Conservation (phyloP, 495 filamentous ascomycete genomes). For the Bombardia bombarda region DNA sequence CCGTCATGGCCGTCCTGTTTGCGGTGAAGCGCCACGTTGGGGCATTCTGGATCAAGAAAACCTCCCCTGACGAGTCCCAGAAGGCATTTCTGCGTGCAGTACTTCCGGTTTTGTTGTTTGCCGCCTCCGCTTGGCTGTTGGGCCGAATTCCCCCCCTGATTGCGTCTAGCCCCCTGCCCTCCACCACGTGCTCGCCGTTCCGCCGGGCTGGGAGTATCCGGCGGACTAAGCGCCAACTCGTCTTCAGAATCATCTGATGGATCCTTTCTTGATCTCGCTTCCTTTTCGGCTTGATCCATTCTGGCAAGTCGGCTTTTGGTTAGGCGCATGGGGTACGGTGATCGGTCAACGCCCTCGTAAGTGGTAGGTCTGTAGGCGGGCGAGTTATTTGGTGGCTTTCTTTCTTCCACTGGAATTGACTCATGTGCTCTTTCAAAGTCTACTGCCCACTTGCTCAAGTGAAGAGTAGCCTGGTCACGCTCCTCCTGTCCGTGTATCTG, state of each 20-base stretch:
- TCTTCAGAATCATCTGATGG: not conserved
- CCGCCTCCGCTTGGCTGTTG: not conserved
- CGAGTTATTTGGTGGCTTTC: not conserved
- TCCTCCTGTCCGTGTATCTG: constrained; percentile 10
- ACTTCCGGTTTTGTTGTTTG: constrained; percentile 6
- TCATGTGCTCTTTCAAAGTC: not conserved
- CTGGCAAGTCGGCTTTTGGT: not conserved
- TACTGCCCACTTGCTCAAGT: constrained; percentile 3
- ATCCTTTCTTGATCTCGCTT: not conserved
- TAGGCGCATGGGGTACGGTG: not conserved
- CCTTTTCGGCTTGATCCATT: not conserved
- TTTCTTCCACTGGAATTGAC: not conserved
- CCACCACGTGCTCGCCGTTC: not conserved
- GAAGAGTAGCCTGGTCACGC: not conserved
- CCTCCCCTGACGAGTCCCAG: constrained; percentile 28
- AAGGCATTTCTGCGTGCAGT: constrained; percentile 42
- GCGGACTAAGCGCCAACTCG: not conserved
- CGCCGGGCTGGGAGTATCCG: not conserved
- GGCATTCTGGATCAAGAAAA: constrained; percentile 31
- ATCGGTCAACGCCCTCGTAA: not conserved
- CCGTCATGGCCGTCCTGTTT: not conserved
- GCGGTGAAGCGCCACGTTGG: constrained; percentile 32
- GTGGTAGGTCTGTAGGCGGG: not conserved
- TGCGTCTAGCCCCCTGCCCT: not conserved
- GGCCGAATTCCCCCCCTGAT: not conserved